A percentile compares a stretch with the other conserved stretches of the same genome.
Evolutionary conservation across 179 eudicot species (phyloP).

Genomic region (Silene coronaria): DNA sequence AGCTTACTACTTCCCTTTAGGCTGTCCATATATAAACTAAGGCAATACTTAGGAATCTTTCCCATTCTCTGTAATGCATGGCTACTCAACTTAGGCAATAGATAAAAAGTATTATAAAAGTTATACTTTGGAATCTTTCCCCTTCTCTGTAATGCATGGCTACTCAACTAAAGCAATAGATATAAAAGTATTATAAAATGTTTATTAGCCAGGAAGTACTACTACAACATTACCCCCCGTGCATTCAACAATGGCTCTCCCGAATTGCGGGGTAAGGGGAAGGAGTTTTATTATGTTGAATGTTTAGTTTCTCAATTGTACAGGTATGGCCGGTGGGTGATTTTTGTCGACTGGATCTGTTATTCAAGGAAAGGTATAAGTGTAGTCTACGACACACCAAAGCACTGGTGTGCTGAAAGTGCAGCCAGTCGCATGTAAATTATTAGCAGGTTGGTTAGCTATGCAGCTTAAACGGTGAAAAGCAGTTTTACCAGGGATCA

Average conservation of each 20-base stretch:
- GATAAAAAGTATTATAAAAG: too few relatives aligned
- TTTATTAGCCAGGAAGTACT: too few relatives aligned
- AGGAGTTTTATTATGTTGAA: neutral
- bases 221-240: too few relatives aligned
- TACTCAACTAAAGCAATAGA: too few relatives aligned
- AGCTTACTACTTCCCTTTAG: too few relatives aligned
- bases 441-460: constrained; percentile 6
- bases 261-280: neutral
- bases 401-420: neutral
- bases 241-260: neutral
- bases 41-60: neutral
- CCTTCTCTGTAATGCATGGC: too few relatives aligned
- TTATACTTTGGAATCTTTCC: too few relatives aligned
- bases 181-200: too few relatives aligned
- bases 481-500: constrained; percentile 9
- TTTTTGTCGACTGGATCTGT: constrained; percentile 16
- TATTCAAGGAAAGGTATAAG: neutral
- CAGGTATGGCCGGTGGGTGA: constrained; percentile 17
- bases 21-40: neutral
- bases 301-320: neutral
- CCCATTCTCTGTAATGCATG: neutral
- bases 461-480: neutral
- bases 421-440: constrained; percentile 18
- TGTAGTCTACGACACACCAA: neutral
- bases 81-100: too few relatives aligned